Conservation (phyloP, 768 basidiomycete genomes). For the Leccinum broughii region DNA sequence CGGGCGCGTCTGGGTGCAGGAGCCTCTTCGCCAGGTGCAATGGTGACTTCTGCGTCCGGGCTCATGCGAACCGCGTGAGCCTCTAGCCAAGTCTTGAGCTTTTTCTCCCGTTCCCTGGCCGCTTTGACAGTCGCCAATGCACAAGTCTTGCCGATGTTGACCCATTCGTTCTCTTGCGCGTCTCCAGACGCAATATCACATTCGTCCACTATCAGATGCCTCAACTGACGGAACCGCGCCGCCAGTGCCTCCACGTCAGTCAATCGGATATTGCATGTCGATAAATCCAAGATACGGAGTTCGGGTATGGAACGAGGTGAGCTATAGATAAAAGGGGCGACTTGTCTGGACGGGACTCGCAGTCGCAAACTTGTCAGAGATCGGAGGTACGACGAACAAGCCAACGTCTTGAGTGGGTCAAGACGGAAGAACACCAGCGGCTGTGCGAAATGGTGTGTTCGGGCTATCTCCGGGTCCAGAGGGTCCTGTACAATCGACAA, state of each 20-base stretch:
- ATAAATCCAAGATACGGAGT: conserved; percentile 71
- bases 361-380: conserved; percentile 59
- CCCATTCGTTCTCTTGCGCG: conserved; percentile 55
- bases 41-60: background rate
- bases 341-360: conserved; percentile 67
- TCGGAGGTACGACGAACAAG: conserved; percentile 42
- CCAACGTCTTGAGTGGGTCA: conserved; percentile 51
- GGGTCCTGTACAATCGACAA: conserved; percentile 73
- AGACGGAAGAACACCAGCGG: conserved; percentile 85
- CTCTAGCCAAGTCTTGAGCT: conserved; percentile 53
- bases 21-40: background rate
- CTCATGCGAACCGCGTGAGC: conserved; percentile 16
- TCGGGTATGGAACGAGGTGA: conserved; percentile 38
- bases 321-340: conserved; percentile 43
- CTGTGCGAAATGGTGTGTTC: conserved; percentile 61
- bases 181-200: conserved; percentile 58
- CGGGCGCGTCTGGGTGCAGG: conserved; percentile 25
- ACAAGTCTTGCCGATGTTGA: conserved; percentile 57
- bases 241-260: conserved; percentile 56
- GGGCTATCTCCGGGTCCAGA: conserved; percentile 42
- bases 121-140: conserved; percentile 61
- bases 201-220: conserved; percentile 70
- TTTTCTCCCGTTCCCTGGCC: conserved; percentile 68
- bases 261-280: conserved; percentile 61
- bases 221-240: conserved; percentile 48